Percentiles rank a stretch among this genome's conserved stretches.
phyloP scores from a whole-genome alignment of 768 basidiomycete species.

The Tylopilus balloui region DNA sequence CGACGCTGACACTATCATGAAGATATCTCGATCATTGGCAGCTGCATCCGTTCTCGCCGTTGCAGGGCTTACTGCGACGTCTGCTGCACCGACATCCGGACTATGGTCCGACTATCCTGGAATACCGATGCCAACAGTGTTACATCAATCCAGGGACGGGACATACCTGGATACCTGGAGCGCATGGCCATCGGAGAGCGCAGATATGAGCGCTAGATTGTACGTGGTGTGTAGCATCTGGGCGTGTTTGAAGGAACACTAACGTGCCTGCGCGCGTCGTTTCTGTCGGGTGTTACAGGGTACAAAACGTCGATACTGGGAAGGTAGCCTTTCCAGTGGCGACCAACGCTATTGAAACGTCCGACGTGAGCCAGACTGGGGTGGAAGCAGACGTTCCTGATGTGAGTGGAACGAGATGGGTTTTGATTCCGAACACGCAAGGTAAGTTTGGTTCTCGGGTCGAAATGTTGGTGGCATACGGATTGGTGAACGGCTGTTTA shows the following conservation, averaged over 20 bases:
- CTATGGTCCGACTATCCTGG: background rate
- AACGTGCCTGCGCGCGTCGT: background rate
- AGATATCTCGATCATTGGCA: background rate
- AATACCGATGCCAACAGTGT: slow-evolving; percentile 14
- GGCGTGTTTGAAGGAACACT: background rate
- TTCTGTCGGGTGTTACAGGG: slow-evolving; percentile 1
- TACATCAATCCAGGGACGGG: slow-evolving; percentile 5
- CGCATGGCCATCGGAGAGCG: slow-evolving; percentile 3
- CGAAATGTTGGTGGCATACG: background rate
- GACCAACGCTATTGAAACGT: background rate
- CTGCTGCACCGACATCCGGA: slow-evolving; percentile 12
- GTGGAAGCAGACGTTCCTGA: background rate
- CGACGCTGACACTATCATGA: slow-evolving; percentile 5
- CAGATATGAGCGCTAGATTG: background rate
- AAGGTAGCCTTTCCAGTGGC: background rate
- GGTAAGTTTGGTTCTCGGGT: slow-evolving; percentile 9
- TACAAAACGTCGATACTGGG: slow-evolving; percentile 5
- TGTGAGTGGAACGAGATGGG: slow-evolving; percentile 7
- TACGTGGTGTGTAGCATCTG: slow-evolving; percentile 9
- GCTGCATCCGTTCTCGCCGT: slow-evolving; percentile 5
- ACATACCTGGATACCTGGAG: slow-evolving; percentile 6
- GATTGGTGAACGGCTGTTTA: slow-evolving; percentile 1
- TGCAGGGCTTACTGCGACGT: slow-evolving; percentile 2
- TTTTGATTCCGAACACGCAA: slow-evolving; percentile 7
- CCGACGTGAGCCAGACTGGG: background rate